Evolutionary conservation across 2,329 filamentous ascomycete genomes (phyloP), one percentile per base, ranked within the genome.

Genomic region (Colletotrichum lentis): DNA sequence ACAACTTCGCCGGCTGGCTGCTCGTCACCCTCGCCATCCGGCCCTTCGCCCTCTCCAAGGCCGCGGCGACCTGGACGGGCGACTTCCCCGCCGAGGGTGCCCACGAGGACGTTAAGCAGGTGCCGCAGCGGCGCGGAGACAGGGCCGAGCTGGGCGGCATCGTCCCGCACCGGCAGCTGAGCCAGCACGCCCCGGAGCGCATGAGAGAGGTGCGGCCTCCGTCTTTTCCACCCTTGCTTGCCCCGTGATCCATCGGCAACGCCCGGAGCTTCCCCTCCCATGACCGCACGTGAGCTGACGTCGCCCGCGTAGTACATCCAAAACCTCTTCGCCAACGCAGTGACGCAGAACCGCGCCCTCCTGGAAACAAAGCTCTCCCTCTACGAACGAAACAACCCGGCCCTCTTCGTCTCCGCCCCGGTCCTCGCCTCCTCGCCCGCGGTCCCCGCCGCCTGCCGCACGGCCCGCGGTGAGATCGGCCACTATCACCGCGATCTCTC

Each of bases 1-100:
- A 81, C 71, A 81, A 82, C 63, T 35, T 78, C 35, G 39, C 74
- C 22, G 82, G 82, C 39, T 84, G 80, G 79, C 73, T 80, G 0
- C 22, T 78, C 31, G 61, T 69, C 22, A 62, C 65, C 5, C 20
- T 70, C 20, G 52, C 31, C 35, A 58, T 70, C 43, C 65, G 69
- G 5, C 69, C 69, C 5, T 69, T 70, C 5, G 61, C 65, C 2
- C 60, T 69, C 41, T 62, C 55, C 1, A 50, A 62, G 41, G 18
- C 35, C 16, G 56, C 44, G 2, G 69, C 65, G 2, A 64, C 56
- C 7, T 62, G 24, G 22, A 65, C 61, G 1, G 60, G 35, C 20
- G 69, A 70, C 49, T 70, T 65, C 43, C 69, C 65, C 5, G 18
- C 18, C 16, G 5, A 58, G 3, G 68, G 68, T 0, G 37, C 57